Base-by-base conservation (phyloP, 2,329 filamentous ascomycete species). In the Leptodontidium sp. region DNA sequence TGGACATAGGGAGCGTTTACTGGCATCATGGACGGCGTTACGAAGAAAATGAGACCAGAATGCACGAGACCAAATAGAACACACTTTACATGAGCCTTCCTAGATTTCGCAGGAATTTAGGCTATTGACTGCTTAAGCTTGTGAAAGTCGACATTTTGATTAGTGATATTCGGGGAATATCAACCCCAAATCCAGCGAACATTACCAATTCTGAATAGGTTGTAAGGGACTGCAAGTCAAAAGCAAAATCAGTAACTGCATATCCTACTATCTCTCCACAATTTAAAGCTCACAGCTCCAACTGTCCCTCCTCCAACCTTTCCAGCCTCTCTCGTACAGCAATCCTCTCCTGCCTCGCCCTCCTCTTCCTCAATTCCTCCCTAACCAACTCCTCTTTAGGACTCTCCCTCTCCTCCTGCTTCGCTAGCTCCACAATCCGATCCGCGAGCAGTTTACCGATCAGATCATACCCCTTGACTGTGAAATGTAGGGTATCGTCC, bases 401-500 rank as follows among this genome's bases (percentile, higher is more conserved):
- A 17, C 15, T 15, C 40, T 38, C 49, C 14, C 70, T 78, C 65
- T 73, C 76, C 40, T 77, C 75, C 64, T 72, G 73, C 21, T 64
- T 50, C 47, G 85, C 73, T 49, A 89, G 79, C 38, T 82, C 80
- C 57, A 87, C 79, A 11, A 91, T 77, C 38, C 80, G 82, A 29
- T 84, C 81, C 58, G 84, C 88, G 61, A 91, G 81, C 67, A 85
- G 81, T 49, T 83, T 81, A 1, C 89, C 89, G 82, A 91, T 87
- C 73, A 86, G 80, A 75, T 90, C 84, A 80, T 91, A 91, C 8
- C 89, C 89, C 7, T 80, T 82, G 0, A 81, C 77, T 0, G 84
- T 86, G 11, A 90, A 81, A 78, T 91, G 89, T 26, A 91, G 71
- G 21, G 83, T 83, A 78, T 91, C 89, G 71, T 88, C 83, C 87